Base-by-base conservation (phyloP, 352 stramenopile genomes). In the Pythium aquatile region DNA sequence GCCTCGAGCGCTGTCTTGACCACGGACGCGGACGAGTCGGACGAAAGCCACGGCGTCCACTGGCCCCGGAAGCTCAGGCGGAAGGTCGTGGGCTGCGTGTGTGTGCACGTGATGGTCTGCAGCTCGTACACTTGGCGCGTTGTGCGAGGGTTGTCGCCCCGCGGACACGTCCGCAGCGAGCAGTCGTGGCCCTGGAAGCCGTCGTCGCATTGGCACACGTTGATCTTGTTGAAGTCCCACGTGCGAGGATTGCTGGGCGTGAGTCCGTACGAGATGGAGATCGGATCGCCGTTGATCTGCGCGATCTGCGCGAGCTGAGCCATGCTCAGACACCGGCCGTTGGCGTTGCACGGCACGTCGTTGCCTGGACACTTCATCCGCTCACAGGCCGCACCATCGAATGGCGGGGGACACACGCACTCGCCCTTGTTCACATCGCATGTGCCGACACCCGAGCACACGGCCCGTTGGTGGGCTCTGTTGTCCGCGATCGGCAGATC, bases 211-310 rank as follows among this genome's bases (percentile, higher is more conserved):
- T 87, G 30, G 72, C 91, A 98, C 29, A 85, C 90, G n/a, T 91
- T 73, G 46, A 97, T 91, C 61, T 92, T 92, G 72, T 93, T 80
- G 20, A 81, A 81, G 64, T 97, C 91, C 91, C 91, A 98, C 6
- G 80, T 89, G 46, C 65, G 68, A 0, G 83, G 79, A 48, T 81
- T 77, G 69, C 92, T 92, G 24, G 83, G 83, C n/a, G 73, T 85
- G 10, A 58, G 63, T 33, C 85, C 81, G 65, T 91, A 94, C n/a
- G 76, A 81, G 59, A 85, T 64, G 32, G 65, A 61, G 5, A 85
- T 47, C 1, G 79, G 82, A 10, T 90, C 79, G 26, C 80, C 83
- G 39, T 90, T 81, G 60, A 35, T 58, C 5, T 63, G 70, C 2
- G 81, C 74, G 58, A 83, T 69, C n/a, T 76, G 49, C 8, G 85